These are phyloP conservation scores for Verticillium nubilum DNA, from an alignment of 2,329 filamentous ascomycete species.

Conservation along the genomic window DNA sequence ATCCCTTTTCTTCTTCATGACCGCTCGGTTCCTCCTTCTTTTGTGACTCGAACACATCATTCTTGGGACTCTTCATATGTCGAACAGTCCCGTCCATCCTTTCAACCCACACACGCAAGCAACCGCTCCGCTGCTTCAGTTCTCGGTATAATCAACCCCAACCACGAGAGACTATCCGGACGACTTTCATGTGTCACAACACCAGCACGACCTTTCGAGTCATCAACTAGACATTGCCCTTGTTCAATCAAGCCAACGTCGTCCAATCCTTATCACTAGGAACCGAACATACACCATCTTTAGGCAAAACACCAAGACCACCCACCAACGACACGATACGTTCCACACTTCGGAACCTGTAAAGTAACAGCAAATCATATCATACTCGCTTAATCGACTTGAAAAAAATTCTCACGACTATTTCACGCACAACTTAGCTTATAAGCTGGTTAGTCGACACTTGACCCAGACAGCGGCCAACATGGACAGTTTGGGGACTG, in stretches of 20 bases:
- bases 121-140: background rate
- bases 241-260: conserved; percentile 27
- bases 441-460: background rate
- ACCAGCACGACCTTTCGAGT: conserved; percentile 20
- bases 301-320: conserved; percentile 5
- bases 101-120: conserved; percentile 22
- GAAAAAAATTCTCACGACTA: conserved; percentile 8
- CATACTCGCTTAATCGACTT: conserved; percentile 17
- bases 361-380: conserved; percentile 10
- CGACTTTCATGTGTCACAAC: conserved; percentile 11
- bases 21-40: conserved; percentile 46
- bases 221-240: conserved; percentile 8
- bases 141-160: conserved; percentile 10
- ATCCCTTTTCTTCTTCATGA: conserved; percentile 39
- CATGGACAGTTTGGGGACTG: background rate
- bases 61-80: conserved; percentile 31
- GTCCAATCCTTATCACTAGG: conserved; percentile 36
- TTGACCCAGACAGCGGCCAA: background rate
- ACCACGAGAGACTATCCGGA: background rate
- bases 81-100: conserved; percentile 36
- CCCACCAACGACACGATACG: background rate
- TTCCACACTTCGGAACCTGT: background rate
- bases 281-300: conserved; percentile 27
- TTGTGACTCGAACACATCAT: conserved; percentile 35
- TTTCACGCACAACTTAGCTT: conserved; percentile 8